Evolutionary conservation across 2,329 filamentous ascomycete species (phyloP).

Genomic region (Hirsutella minnesotensis): DNA sequence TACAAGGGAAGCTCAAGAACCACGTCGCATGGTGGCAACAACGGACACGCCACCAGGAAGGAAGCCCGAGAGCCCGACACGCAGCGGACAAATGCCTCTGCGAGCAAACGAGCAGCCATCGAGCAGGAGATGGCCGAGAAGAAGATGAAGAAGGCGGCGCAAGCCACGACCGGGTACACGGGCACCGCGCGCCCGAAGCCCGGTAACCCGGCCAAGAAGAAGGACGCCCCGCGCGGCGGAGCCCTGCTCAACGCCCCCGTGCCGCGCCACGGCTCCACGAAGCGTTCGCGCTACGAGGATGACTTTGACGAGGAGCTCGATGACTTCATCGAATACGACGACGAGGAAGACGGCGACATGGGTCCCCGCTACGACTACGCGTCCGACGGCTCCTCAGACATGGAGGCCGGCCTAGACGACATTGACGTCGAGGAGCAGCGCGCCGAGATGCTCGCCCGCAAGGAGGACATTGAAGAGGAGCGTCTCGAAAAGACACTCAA

Average conservation of each 20-base stretch:
- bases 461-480: conserved; percentile 56
- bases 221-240: conserved; percentile 24
- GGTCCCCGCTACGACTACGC: conserved; percentile 40
- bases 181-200: conserved; percentile 52
- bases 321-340: conserved; percentile 50
- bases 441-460: conserved; percentile 49
- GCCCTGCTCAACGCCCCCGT: conserved; percentile 24
- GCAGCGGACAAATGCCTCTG: conserved; percentile 3
- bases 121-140: conserved; percentile 34
- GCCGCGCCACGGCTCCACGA: conserved; percentile 15
- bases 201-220: conserved; percentile 18
- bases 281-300: conserved; percentile 33
- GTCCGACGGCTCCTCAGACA: conserved; percentile 60
- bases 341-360: conserved; percentile 32
- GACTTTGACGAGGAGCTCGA: conserved; percentile 54
- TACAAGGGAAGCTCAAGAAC: conserved; percentile 21
- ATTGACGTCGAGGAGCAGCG: conserved; percentile 59
- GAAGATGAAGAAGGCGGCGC: conserved; percentile 49
- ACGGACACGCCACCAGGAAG: conserved; percentile 7
- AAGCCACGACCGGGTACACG: conserved; percentile 52
- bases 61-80: conserved; percentile 1
- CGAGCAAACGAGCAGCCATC: conserved; percentile 9
- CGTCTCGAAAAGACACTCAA: conserved; percentile 49
- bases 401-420: conserved; percentile 66
- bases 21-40: conserved; percentile 12